Base-by-base conservation (phyloP, 345 rosid genomes). In the Populus nigra region DNA sequence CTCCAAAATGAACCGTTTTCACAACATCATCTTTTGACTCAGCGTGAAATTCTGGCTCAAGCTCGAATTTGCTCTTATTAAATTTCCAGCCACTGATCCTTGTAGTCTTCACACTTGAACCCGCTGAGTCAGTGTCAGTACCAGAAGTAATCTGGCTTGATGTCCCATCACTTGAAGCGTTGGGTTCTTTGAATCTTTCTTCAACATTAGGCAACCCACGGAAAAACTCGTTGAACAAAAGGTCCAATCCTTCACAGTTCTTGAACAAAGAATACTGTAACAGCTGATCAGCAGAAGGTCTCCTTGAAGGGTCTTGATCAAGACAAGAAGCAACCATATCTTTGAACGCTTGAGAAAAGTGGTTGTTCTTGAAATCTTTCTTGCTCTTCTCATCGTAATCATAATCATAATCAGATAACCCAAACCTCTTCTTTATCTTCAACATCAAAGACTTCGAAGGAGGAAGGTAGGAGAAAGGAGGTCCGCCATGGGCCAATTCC, bases 41-140 rank as follows among this genome's bases (percentile, higher is more conserved):
- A 1, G 41, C 35, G 4, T 92, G 93, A 78, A 91, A 90, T 38
- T 93, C 88, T 17, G 96, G 98, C 73, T 91, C 91, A 23, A 91
- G 89, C 72, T 91, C 83, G 36, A 93, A 89, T 5, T 82, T 93
- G 10, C 90, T 90, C 83, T 88, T 90, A 17, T 91, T 85, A 80
- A 93, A 95, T 31, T 93, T 93, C 99, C 98, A 93, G 20, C 97
- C 98, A 57, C 98, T 91, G 55, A 93, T 91, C 80, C 98, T 93
- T 67, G 97, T 88, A 20, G 82, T 85, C 84, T 86, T 90, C 71
- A 73, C 87, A 18, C 45, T 65, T 22, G 72, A 49, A 49, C 36
- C 71, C 39, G 11, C 76, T 5, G 36, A 7, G 23, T 53, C 68
- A 59, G 67, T 59, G 12, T 45, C 82, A 38, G 7, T 65, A 23